Percentiles rank a stretch among this genome's conserved stretches.
phyloP scores from a whole-genome alignment of 768 basidiomycete genomes.

The Auricularia sp. region DNA sequence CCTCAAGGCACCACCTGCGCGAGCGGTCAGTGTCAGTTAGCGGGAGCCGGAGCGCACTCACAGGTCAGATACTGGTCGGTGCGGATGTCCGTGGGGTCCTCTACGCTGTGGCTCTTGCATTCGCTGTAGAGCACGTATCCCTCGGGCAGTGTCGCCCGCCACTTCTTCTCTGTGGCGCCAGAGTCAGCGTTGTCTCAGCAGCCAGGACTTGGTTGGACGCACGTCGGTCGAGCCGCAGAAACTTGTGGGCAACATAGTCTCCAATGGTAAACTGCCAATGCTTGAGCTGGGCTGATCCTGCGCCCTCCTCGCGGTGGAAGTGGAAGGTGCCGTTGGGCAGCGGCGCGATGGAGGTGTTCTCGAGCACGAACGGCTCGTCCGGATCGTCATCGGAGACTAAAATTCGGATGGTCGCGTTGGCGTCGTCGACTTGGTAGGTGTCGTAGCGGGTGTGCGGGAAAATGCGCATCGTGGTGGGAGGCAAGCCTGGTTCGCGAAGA shows the following conservation, averaged over 20 bases:
- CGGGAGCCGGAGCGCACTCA: background rate
- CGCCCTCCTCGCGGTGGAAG: background rate
- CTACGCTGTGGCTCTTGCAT: background rate
- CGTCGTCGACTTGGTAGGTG: background rate
- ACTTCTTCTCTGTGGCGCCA: background rate
- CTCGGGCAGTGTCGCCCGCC: background rate
- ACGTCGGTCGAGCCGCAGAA: background rate
- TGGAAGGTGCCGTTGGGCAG: background rate
- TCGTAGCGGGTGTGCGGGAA: background rate
- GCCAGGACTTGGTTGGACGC: background rate
- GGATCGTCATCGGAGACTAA: background rate
- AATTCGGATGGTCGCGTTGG: background rate
- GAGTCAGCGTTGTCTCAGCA: background rate
- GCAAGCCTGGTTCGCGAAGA: background rate
- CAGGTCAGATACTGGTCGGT: background rate
- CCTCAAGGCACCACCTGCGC: background rate
- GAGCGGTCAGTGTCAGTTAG: background rate
- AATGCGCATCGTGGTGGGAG: background rate
- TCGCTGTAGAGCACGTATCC: background rate
- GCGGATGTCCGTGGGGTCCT: background rate
- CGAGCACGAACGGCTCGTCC: background rate
- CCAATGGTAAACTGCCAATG: background rate
- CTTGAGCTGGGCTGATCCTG: background rate
- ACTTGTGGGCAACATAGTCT: background rate
- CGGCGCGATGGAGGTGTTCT: background rate